Evolutionary conservation across 2,329 filamentous ascomycete genomes (phyloP).

Genomic region (Myriosclerotinia duriaeana): DNA sequence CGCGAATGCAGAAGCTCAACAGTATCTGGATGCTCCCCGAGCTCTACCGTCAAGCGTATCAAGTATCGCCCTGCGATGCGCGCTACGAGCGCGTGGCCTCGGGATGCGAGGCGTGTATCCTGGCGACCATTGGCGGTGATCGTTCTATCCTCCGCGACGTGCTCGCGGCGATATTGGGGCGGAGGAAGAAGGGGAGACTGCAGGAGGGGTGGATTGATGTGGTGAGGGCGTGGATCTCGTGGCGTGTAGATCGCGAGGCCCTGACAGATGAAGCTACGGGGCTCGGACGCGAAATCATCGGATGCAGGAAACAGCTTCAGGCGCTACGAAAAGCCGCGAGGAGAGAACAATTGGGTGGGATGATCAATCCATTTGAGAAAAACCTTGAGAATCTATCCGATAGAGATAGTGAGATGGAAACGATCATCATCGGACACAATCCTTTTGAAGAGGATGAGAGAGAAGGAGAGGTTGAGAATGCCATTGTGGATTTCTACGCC

Average conservation of each 20-base stretch:
- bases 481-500: conserved; percentile 31
- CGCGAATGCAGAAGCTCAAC: conserved; percentile 33
- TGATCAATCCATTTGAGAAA: background rate
- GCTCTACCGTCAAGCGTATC: conserved; percentile 43
- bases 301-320: conserved; percentile 41
- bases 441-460: conserved; percentile 15
- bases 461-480: conserved; percentile 28
- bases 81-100: conserved; percentile 39
- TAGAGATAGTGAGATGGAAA: conserved; percentile 30
- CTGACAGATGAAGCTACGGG: conserved; percentile 22
- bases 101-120: conserved; percentile 54
- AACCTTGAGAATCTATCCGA: conserved; percentile 21
- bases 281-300: conserved; percentile 28
- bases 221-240: conserved; percentile 32
- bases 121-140: conserved; percentile 50
- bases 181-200: conserved; percentile 35
- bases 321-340: conserved; percentile 46
- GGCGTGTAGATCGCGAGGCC: conserved; percentile 3
- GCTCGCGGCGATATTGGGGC: conserved; percentile 46
- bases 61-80: conserved; percentile 37
- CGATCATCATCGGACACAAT: conserved; percentile 42
- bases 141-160: conserved; percentile 48
- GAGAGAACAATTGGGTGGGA: background rate
- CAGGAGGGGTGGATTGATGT: conserved; percentile 28
- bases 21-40: conserved; percentile 42